Base-by-base conservation (phyloP, 441 rosid genomes). In the Bocquillonia castaneifolia region DNA sequence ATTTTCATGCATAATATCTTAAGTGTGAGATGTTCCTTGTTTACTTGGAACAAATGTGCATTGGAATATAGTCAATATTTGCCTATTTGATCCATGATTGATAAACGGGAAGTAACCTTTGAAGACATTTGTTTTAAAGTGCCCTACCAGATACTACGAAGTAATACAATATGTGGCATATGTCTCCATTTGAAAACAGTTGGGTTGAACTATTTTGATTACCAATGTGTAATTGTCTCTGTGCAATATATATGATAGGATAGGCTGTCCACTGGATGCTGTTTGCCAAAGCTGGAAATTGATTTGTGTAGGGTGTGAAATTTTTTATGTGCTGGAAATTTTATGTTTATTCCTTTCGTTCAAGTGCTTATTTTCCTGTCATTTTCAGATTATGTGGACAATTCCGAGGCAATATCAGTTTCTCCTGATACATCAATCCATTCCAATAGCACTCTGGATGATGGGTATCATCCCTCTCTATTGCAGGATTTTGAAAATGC, bases 401-500 rank as follows among this genome's bases (percentile, higher is more conserved):
- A 52, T 75, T 69, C 52, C 28, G 79, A 67, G 44, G 79, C 79
- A 68, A 64, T 87, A 61, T 72, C 77, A 51, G 68, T 73, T 22
- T 58, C 76, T 72, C 70, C 70, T 42, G 84, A 76, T 67, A 37
- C 80, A 58, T 79, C 84, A 51, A 67, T 61, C 71, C 76, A 87
- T 47, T 77, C 84, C 70, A 70, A 71, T 67, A 68, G 54, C 28
- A 68, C 83, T 37, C 76, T 68, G 74, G 87, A 77, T 66, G 66
- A 44, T 74, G 83, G 55, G 59, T 77, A 66, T 68, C 77, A 69
- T 74, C 55, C 72, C 54, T 63, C 85, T 28, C 75, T 39, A 75
- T 85, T 66, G 72, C 85, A 77, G 67, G 77, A 42, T 57, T 74
- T 70, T 67, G 88, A 83, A 79, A 76, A 69, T 68, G 66, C 72